phyloP scores from a whole-genome alignment of 2,329 filamentous ascomycete genomes.

The Calonectria leucothoes region DNA sequence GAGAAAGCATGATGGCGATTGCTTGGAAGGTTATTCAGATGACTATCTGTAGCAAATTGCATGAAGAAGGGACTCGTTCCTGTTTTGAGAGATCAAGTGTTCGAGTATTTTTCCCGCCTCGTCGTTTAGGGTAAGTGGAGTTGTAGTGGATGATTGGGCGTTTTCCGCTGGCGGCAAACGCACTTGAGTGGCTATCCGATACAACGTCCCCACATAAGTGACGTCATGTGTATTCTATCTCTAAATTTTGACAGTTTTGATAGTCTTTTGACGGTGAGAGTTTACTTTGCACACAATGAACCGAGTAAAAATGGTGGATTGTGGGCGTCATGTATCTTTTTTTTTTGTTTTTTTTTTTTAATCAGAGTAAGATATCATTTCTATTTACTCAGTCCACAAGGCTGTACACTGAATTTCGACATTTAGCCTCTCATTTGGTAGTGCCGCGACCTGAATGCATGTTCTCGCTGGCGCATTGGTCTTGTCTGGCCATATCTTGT shows the following conservation, averaged over 20 bases:
- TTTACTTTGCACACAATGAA: no score
- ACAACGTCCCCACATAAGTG: background rate
- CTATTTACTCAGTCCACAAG: background rate
- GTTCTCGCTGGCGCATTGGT: conserved; percentile 12
- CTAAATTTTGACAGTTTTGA: background rate
- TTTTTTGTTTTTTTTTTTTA: no score
- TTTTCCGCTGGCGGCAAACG: background rate
- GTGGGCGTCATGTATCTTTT: background rate
- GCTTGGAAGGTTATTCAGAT: background rate
- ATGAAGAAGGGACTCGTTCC: background rate
- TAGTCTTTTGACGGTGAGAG: background rate
- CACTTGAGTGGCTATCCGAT: background rate
- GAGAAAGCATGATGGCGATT: conserved; percentile 55
- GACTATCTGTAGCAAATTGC: background rate
- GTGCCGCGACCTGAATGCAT: background rate
- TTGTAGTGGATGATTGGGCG: background rate
- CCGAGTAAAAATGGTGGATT: background rate
- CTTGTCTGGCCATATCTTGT: conserved; percentile 15
- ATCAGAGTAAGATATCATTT: background rate
- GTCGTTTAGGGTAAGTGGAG: background rate
- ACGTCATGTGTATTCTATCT: background rate
- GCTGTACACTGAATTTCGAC: background rate
- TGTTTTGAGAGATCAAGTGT: background rate
- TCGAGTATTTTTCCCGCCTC: background rate
- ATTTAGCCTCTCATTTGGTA: background rate